Conservation (phyloP, 306 rosid species). For the Sophora flavescens region DNA sequence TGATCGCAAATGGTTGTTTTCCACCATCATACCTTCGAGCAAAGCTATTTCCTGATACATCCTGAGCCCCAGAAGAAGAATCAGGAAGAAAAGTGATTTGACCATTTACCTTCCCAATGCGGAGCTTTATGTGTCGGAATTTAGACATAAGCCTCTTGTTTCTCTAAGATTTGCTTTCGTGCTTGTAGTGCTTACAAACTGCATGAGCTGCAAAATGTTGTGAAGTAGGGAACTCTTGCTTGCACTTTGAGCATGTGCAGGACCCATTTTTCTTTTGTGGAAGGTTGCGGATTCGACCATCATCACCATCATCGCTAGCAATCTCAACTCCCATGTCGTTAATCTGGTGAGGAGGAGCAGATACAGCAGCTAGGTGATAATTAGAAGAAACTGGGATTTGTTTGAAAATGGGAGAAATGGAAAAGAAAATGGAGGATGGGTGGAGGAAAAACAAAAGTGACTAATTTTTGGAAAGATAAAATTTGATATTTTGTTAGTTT, state of each 20-base stretch:
- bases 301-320: neutral
- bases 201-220: conserved; percentile 40
- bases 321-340: too few relatives aligned
- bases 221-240: neutral
- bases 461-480: too few relatives aligned
- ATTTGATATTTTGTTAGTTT: too few relatives aligned
- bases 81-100: conserved; percentile 2
- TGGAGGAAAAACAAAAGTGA: too few relatives aligned
- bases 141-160: conserved; percentile 34
- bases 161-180: conserved; percentile 24
- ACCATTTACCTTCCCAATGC: neutral
- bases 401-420: too few relatives aligned
- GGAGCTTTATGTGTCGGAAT: conserved; percentile 14
- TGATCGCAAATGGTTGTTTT: neutral
- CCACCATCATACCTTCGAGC: neutral
- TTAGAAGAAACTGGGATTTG: too few relatives aligned
- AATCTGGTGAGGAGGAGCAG: too few relatives aligned
- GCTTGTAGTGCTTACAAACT: conserved; percentile 33
- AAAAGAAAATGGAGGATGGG: too few relatives aligned
- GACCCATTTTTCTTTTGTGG: conserved; percentile 40
- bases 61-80: neutral
- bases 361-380: too few relatives aligned
- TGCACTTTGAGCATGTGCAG: conserved; percentile 36
- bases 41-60: neutral
- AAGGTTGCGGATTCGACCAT: conserved; percentile 28